A percentile compares a stretch with the other conserved stretches of the same genome.
Evolutionary conservation across 495 filamentous ascomycete genomes (phyloP).

Genomic region (Neurospora sp.): DNA sequence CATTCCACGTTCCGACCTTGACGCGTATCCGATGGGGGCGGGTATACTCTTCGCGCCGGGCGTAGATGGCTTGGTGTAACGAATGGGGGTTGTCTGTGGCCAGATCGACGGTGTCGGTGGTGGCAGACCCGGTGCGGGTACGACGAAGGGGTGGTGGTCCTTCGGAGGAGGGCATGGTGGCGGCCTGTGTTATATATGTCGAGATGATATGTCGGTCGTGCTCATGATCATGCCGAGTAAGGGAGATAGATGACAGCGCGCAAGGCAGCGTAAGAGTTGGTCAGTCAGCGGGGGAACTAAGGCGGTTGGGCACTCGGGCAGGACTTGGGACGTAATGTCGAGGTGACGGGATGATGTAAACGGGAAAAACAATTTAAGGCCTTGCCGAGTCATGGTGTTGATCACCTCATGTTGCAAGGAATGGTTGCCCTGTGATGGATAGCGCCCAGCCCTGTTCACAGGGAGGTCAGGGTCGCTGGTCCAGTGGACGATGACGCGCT

Average conservation of each 20-base stretch:
- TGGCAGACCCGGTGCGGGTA: slow-evolving; percentile 11
- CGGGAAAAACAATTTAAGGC: too few relatives aligned
- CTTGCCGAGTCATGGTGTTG: neutral
- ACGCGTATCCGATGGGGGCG: slow-evolving; percentile 58
- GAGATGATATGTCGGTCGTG: neutral
- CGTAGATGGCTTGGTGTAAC: slow-evolving; percentile 48
- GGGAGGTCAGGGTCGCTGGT: neutral
- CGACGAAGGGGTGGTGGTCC: slow-evolving; percentile 9
- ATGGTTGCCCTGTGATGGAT: neutral
- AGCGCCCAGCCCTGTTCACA: neutral
- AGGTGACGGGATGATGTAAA: neutral
- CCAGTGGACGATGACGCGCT: neutral
- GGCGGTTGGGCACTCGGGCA: neutral
- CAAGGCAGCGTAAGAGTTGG: neutral
- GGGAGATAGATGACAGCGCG: neutral
- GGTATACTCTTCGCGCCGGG: slow-evolving; percentile 68
- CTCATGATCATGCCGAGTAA: neutral
- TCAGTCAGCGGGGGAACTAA: neutral
- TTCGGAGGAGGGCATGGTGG: slow-evolving; percentile 20
- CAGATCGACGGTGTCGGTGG: slow-evolving; percentile 26
- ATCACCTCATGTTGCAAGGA: neutral
- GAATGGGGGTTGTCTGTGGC: slow-evolving; percentile 29
- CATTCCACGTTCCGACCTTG: slow-evolving; percentile 93
- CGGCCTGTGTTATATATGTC: neutral
- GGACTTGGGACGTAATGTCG: neutral